Evolutionary conservation across 2,329 filamentous ascomycete genomes (phyloP).

Genomic region (Aspergillus sp.): DNA sequence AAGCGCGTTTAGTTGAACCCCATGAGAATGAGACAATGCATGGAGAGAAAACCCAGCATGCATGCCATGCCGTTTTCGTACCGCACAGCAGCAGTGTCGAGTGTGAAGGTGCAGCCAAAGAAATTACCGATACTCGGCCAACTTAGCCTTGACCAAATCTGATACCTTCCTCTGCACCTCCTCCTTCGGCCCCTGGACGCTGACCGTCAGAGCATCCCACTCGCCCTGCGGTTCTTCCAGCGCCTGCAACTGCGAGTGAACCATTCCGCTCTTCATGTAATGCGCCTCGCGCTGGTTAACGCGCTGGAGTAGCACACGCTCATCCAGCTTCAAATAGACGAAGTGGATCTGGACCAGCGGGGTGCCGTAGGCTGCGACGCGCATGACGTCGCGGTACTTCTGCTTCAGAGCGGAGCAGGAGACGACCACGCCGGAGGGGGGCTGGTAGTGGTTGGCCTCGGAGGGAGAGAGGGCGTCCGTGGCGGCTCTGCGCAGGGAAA

Average conservation of each 20-base stretch:
- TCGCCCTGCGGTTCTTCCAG: slow-evolving; percentile 78
- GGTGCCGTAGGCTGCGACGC: slow-evolving; percentile 68
- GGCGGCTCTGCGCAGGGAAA: slow-evolving; percentile 58
- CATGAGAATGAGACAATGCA: slow-evolving; percentile 6
- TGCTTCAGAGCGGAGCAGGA: slow-evolving; percentile 95
- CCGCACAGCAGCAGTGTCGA: too few species aligned
- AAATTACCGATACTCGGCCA: slow-evolving; percentile 37
- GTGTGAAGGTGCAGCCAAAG: not conserved
- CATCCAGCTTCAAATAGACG: slow-evolving; percentile 74
- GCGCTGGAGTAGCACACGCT: slow-evolving; percentile 65
- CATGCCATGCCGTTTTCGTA: too few species aligned
- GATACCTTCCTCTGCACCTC: slow-evolving; percentile 55
- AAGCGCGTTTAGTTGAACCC: slow-evolving; percentile 5
- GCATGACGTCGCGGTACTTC: slow-evolving; percentile 90
- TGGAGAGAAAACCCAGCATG: slow-evolving; percentile 4
- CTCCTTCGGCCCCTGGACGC: slow-evolving; percentile 48
- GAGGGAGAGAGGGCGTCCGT: slow-evolving; percentile 43
- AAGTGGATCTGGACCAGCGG: slow-evolving; percentile 76
- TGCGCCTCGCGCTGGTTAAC: slow-evolving; percentile 70
- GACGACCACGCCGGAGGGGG: slow-evolving; percentile 71
- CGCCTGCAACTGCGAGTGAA: slow-evolving; percentile 79
- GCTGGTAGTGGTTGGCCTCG: slow-evolving; percentile 33
- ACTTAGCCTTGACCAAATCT: slow-evolving; percentile 47
- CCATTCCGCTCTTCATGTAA: slow-evolving; percentile 95
- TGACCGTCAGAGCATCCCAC: slow-evolving; percentile 62